Conservation (phyloP, 306 rosid genomes). For the Pterocarpus santalinus region DNA sequence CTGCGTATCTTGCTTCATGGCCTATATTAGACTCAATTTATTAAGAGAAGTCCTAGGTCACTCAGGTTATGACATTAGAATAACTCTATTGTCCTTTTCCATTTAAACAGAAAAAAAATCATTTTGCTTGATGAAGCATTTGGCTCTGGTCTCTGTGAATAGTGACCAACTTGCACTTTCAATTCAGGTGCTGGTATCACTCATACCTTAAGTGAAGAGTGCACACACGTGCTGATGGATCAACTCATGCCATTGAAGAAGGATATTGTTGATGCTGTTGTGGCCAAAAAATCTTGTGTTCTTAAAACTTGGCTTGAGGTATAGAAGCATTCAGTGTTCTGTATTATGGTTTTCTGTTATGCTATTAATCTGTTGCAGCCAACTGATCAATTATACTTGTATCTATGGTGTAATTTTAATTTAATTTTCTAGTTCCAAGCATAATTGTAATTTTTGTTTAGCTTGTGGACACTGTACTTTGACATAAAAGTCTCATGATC, state of each 20-base stretch:
- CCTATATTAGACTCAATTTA: not conserved
- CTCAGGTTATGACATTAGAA: conserved; percentile 16
- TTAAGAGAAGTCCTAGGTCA: too few species aligned
- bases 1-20: conserved; percentile 28
- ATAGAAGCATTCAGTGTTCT: conserved; percentile 44
- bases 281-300: conserved; percentile 71
- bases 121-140: conserved; percentile 39
- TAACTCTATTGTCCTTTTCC: conserved; percentile 6
- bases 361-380: conserved; percentile 6
- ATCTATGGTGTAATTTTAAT: conserved; percentile 28
- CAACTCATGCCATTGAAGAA: conserved; percentile 69
- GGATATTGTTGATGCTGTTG: conserved; percentile 74
- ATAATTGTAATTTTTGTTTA: conserved; percentile 23
- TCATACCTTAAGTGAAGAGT: conserved; percentile 61
- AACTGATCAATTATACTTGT: conserved; percentile 22
- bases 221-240: conserved; percentile 93
- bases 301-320: conserved; percentile 88
- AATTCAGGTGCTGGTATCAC: conserved; percentile 72
- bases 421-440: conserved; percentile 25
- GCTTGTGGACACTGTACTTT: conserved; percentile 30
- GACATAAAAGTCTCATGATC: conserved; percentile 19
- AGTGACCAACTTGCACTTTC: conserved; percentile 39
- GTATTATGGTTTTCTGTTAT: conserved; percentile 29
- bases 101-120: not conserved
- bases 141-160: conserved; percentile 28